Base-by-base conservation (phyloP, 345 rosid species). In the Capsella bursapastoris region DNA sequence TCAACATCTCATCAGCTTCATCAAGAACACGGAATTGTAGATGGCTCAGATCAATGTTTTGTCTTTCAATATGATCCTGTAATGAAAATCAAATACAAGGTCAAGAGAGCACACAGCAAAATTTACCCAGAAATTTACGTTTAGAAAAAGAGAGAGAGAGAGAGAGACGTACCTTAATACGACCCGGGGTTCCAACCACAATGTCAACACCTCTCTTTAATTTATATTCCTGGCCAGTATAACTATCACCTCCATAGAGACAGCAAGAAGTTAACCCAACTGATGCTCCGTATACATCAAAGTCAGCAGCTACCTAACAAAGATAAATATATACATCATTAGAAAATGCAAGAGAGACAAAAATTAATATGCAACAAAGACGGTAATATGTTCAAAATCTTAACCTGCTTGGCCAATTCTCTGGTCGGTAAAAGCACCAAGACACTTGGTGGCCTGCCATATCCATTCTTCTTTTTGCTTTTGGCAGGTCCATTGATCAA, bases 1-100 rank as follows among this genome's bases (percentile, higher is more conserved):
- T 86, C 75, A 96, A 76, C 99, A 96, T 96, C 76, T 96, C 99
- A 81, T 96, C 99, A 72, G 98, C 97, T 82, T 96, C 98, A 55
- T 96, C 98, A 69, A 96, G 99, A 28, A 96, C 97, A 65, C 98
- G 91, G 74, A 92, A 96, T 73, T 85, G 87, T 31, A 96, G 79
- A 8, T 75, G 80, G 66, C 88, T 83, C 2, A 96, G 68, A 51
- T 92, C 85, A 76, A 90, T 80, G 77, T 88, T 89, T 48, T 74
- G 70, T 82, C 89, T 88, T 77, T 92, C 96, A 16, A 96, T 78
- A 73, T 90, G 97, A 82, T 96, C 99, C 98, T 96, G 66, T 27
- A 72, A 22, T 65, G 56, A 41, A 62, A 47, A 52, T 31, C 4
- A 57, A 43, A 4, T 12, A 34, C 43, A 74, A 47, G 13, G 14